Percentiles rank a stretch among this genome's conserved stretches.
These are phyloP conservation scores for Cardiosporidium cionae DNA, from an alignment of 169 alveolate genomes.

Conservation along the genomic window DNA sequence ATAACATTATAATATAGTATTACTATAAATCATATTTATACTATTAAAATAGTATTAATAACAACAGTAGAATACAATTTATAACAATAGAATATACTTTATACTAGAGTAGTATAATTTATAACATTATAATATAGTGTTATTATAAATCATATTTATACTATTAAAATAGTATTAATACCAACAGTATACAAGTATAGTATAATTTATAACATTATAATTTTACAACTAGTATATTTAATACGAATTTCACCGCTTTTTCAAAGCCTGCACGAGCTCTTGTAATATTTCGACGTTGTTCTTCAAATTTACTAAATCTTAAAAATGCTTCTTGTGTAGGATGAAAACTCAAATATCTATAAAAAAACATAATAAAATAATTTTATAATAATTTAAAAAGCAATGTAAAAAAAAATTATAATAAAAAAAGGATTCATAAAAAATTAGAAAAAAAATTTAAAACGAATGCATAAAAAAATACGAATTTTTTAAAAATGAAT, in stretches of 20 bases:
- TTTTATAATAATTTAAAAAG: neutral
- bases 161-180: neutral
- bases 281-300: slow-evolving; percentile 67
- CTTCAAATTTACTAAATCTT: slow-evolving; percentile 91
- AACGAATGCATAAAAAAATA: too few species aligned
- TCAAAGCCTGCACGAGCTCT: slow-evolving; percentile 44
- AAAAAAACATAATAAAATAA: neutral
- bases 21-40: neutral
- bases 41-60: neutral
- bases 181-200: too few species aligned
- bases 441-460: too few species aligned
- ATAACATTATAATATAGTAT: neutral
- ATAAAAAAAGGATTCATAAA: too few species aligned
- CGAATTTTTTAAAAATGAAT: too few species aligned
- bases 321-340: slow-evolving; percentile 82
- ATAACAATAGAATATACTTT: neutral
- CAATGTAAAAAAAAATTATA: neutral
- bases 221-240: neutral
- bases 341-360: slow-evolving; percentile 67
- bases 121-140: neutral
- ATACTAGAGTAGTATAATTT: neutral
- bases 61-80: too few species aligned
- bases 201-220: neutral
- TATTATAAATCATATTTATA: neutral
- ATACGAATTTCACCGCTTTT: slow-evolving; percentile 30